Evolutionary conservation across 306 rosid species (phyloP).

Genomic region (Pterocarpus macrocarpus): DNA sequence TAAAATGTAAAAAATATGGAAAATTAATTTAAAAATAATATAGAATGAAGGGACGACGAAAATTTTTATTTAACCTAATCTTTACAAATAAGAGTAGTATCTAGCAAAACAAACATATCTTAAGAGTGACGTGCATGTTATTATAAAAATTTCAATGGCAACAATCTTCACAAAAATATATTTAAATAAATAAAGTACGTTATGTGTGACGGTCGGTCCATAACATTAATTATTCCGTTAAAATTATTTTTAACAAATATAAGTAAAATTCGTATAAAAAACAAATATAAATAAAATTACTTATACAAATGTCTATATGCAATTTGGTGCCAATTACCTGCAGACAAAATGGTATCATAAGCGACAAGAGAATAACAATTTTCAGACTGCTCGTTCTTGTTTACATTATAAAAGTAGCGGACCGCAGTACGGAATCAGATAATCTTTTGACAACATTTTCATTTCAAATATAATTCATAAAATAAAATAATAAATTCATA

Average conservation of each 20-base stretch:
- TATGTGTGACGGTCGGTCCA: not conserved
- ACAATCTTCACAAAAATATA: not conserved
- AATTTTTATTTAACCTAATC: too few relatives aligned
- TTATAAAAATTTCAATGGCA: not conserved
- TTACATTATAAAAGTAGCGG: not conserved
- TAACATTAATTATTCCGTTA: not conserved
- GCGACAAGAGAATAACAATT: not conserved
- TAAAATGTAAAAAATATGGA: too few relatives aligned
- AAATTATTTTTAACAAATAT: not conserved
- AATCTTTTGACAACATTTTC: not conserved
- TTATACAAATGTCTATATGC: not conserved
- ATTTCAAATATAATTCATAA: not conserved
- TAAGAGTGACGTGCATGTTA: not conserved
- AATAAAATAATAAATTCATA: not conserved
- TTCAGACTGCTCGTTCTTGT: not conserved
- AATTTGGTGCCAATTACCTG: not conserved
- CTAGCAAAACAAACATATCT: too few relatives aligned
- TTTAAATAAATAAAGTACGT: not conserved
- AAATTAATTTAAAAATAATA: too few relatives aligned
- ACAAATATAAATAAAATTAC: not conserved
- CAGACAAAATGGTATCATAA: not conserved
- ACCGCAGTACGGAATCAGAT: not conserved
- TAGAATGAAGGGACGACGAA: too few relatives aligned
- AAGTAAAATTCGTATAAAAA: too few relatives aligned
- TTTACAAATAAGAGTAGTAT: not conserved